phyloP scores from a whole-genome alignment of 495 filamentous ascomycete genomes.

The Pyrenopolyporus hunteri region DNA sequence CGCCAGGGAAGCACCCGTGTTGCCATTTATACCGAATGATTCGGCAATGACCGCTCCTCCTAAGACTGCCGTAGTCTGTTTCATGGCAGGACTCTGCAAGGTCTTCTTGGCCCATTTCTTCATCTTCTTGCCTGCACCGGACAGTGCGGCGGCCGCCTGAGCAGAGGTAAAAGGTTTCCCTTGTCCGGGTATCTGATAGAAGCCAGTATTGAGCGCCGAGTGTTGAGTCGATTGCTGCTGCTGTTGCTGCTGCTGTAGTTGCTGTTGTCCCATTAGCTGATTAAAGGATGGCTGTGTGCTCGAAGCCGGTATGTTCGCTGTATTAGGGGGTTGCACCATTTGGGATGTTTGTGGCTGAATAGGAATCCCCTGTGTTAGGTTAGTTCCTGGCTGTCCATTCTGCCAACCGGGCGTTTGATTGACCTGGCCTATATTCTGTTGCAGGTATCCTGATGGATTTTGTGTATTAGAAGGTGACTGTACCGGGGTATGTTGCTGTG shows the following conservation, averaged over 20 bases:
- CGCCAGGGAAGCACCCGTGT: constrained; percentile 32
- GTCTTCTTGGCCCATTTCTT: constrained; percentile 43
- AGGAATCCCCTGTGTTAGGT: neutral
- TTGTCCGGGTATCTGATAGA: constrained; percentile 7
- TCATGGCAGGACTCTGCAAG: constrained; percentile 37
- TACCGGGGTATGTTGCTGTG: constrained; percentile 21
- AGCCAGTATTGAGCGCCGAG: neutral
- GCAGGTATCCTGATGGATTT: neutral
- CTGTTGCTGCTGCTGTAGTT: constrained; percentile 2
- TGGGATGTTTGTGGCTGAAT: constrained; percentile 14
- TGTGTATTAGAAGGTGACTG: constrained; percentile 3
- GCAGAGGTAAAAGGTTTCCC: constrained; percentile 30
- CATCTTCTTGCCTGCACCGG: constrained; percentile 39
- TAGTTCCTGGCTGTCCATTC: constrained; percentile 1
- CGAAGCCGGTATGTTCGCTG: neutral
- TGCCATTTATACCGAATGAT: constrained; percentile 30
- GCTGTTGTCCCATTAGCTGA: constrained; percentile 20
- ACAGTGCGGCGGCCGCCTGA: constrained; percentile 31
- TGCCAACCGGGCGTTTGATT: constrained; percentile 13
- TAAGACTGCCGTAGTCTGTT: constrained; percentile 32
- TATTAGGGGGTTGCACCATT: constrained; percentile 5
- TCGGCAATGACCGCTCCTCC: constrained; percentile 36
- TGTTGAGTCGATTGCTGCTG: constrained; percentile 9
- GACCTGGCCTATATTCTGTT: constrained; percentile 6
- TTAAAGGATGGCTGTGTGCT: neutral